Conservation (phyloP, 805 yeast species). For the Blastobotrys peoriensis region DNA sequence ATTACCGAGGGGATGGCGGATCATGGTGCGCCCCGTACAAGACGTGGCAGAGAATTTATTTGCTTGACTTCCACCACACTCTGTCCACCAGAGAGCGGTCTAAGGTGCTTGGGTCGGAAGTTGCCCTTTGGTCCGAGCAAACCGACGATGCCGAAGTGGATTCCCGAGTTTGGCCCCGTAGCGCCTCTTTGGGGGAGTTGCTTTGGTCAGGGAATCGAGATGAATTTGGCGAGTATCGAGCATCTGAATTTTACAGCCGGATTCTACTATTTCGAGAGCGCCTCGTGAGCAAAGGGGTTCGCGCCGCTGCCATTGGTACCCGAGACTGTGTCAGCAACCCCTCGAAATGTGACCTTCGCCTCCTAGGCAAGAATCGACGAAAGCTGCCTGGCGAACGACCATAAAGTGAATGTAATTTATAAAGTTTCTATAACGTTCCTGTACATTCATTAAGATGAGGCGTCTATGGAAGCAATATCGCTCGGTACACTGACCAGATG, state of each 20-base stretch:
- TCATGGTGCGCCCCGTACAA: slow-evolving; percentile 42
- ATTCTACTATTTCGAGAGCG: slow-evolving; percentile 37
- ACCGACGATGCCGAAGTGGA: slow-evolving; percentile 31
- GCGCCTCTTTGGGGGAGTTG: slow-evolving; percentile 38
- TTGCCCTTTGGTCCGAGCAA: slow-evolving; percentile 38
- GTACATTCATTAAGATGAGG: too few relatives aligned
- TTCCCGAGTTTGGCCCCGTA: slow-evolving; percentile 36
- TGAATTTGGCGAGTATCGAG: slow-evolving; percentile 28
- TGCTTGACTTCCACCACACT: slow-evolving; percentile 31
- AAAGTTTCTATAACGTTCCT: not conserved
- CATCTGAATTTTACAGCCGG: slow-evolving; percentile 31
- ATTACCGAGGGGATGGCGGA: slow-evolving; percentile 32
- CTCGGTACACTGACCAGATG: slow-evolving; percentile 8
- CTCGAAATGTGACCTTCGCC: not conserved
- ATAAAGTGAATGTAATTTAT: not conserved
- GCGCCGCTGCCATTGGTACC: slow-evolving; percentile 20
- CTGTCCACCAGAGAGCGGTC: slow-evolving; percentile 29
- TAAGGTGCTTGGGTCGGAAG: slow-evolving; percentile 37
- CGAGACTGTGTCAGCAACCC: not conserved
- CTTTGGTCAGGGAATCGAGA: slow-evolving; percentile 38
- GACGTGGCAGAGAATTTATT: slow-evolving; percentile 39
- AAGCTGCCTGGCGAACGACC: too few relatives aligned
- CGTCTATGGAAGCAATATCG: not conserved
- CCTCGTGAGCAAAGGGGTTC: slow-evolving; percentile 33
- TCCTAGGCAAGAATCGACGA: not conserved